Evolutionary conservation across 306 rosid species (phyloP).

Genomic region (Fragaria nilgerrensis): DNA sequence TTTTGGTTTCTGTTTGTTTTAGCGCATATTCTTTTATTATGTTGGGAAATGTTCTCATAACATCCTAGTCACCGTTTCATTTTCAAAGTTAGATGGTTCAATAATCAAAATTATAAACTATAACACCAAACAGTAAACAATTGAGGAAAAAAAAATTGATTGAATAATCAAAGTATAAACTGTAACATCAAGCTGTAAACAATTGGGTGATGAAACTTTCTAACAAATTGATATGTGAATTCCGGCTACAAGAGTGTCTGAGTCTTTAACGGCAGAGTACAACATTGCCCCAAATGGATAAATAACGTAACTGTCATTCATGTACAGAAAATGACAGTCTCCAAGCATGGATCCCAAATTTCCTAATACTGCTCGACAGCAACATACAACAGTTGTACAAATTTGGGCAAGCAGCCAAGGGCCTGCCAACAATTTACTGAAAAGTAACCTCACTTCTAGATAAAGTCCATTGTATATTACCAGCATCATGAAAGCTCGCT

Average conservation of each 20-base stretch:
- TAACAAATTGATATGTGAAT: not conserved
- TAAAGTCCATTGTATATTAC: conserved; percentile 8
- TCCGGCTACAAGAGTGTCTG: not conserved
- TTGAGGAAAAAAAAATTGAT: not conserved
- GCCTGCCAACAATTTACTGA: not conserved
- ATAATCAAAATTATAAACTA: not conserved
- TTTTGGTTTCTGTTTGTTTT: not conserved
- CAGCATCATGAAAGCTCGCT: conserved; percentile 10
- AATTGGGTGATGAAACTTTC: not conserved
- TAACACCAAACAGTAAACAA: not conserved
- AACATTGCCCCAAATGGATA: not conserved
- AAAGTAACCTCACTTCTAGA: not conserved
- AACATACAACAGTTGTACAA: conserved; percentile 4
- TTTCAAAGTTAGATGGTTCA: not conserved
- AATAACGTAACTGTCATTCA: conserved; percentile 1
- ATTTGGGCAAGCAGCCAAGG: conserved; percentile 3
- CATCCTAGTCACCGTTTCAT: not conserved
- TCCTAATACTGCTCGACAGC: not conserved
- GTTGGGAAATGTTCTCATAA: not conserved
- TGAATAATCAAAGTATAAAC: not conserved
- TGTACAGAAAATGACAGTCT: conserved; percentile 8
- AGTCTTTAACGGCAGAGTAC: not conserved
- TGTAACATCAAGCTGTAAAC: not conserved
- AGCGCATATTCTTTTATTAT: not conserved
- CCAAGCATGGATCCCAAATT: conserved; percentile 2